These are phyloP conservation scores for Primulina eburnea DNA, from an alignment of 257 asterid species.

Conservation along the genomic window DNA sequence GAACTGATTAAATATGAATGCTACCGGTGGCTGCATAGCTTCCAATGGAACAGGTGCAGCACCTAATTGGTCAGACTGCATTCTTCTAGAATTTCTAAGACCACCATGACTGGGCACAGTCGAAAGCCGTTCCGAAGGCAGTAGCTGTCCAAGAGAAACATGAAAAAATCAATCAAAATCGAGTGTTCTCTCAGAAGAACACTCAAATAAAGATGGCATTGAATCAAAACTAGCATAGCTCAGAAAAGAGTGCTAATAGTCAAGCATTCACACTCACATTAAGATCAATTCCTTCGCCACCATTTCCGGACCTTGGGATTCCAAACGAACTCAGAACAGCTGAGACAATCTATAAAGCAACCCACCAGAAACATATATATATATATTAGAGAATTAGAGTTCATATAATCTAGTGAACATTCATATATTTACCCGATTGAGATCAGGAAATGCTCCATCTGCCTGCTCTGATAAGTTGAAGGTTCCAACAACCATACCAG, in stretches of 20 bases:
- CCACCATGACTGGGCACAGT: conserved; percentile 37
- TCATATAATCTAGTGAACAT: conserved; percentile 10
- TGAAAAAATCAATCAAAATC: conserved; percentile 1
- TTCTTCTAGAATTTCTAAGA: conserved; percentile 43
- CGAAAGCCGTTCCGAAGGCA: conserved; percentile 44
- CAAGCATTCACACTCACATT: conserved; percentile 54
- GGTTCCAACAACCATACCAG: conserved; percentile 76
- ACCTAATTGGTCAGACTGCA: conserved; percentile 51
- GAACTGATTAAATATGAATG: conserved; percentile 13
- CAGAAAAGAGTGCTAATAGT: conserved; percentile 1
- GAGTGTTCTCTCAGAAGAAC: conserved; percentile 11
- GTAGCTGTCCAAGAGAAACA: conserved; percentile 46
- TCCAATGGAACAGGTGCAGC: conserved; percentile 44
- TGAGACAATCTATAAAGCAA: conserved; percentile 58
- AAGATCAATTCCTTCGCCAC: conserved; percentile 67
- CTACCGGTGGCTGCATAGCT: conserved; percentile 73
- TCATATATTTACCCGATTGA: conserved; percentile 59
- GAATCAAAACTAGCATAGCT: conserved; percentile 5
- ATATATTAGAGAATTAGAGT: conserved; percentile 18
- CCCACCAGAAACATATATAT: conserved; percentile 18
- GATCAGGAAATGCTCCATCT: conserved; percentile 74
- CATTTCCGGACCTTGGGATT: conserved; percentile 54
- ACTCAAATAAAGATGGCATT: conserved; percentile 21
- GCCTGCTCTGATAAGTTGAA: conserved; percentile 80
- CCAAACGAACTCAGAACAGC: conserved; percentile 68